A percentile compares a stretch with the other conserved stretches of the same genome.
phyloP scores from a whole-genome alignment of 352 stramenopile species.

The Phytophthora pini region DNA sequence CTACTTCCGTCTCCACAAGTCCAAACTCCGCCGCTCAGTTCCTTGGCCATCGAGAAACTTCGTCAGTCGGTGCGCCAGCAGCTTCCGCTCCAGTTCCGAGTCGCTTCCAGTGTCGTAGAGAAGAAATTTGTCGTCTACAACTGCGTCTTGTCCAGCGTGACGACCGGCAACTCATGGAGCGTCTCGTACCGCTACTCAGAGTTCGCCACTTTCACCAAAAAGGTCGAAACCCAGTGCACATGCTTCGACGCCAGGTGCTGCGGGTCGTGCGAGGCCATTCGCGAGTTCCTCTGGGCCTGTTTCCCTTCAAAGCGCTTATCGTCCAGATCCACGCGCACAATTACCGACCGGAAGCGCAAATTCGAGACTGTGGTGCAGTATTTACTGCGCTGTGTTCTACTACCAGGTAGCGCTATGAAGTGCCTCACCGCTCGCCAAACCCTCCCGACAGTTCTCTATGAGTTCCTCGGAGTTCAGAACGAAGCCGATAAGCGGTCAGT shows the following conservation, averaged over 20 bases:
- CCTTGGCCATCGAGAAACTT: slow-evolving; percentile 41
- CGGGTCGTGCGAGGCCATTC: slow-evolving; percentile 67
- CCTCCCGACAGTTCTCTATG: slow-evolving; percentile 54
- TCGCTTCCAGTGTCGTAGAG: slow-evolving; percentile 39
- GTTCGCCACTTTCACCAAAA: slow-evolving; percentile 56
- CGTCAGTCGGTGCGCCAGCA: slow-evolving; percentile 33
- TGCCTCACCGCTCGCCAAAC: slow-evolving; percentile 46
- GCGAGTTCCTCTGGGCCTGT: slow-evolving; percentile 58
- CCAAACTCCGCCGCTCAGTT: slow-evolving; percentile 20
- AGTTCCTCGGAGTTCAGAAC: slow-evolving; percentile 56
- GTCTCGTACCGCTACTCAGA: slow-evolving; percentile 69
- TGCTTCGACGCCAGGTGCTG: slow-evolving; percentile 57
- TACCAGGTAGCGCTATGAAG: slow-evolving; percentile 72
- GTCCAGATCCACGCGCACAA: slow-evolving; percentile 38
- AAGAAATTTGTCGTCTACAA: slow-evolving; percentile 58
- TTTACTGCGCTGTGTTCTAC: slow-evolving; percentile 63
- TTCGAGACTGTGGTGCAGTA: slow-evolving; percentile 65
- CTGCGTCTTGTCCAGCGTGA: slow-evolving; percentile 47
- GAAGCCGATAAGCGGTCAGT: slow-evolving; percentile 61
- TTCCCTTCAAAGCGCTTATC: slow-evolving; percentile 61
- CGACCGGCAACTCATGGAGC: slow-evolving; percentile 45
- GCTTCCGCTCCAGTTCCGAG: slow-evolving; percentile 51
- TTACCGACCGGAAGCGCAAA: slow-evolving; percentile 55
- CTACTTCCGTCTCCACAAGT: slow-evolving; percentile 3
- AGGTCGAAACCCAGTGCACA: slow-evolving; percentile 54